Evolutionary conservation across 176 grass and related monocot genomes (phyloP).

Genomic region (Aechmea fasciata): DNA sequence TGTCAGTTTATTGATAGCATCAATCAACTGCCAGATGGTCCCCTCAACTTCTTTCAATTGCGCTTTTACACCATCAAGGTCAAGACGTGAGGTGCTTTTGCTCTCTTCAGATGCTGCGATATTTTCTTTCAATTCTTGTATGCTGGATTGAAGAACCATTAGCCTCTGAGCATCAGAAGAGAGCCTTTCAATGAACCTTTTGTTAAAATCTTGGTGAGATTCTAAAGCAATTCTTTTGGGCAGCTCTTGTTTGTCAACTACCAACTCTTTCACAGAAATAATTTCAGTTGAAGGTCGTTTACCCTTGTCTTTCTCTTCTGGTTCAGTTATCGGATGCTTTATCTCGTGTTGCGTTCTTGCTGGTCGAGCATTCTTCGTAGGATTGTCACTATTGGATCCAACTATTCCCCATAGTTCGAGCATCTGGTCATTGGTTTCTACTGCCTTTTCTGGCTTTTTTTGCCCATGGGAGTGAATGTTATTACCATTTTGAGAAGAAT

Average conservation of each 20-base stretch:
- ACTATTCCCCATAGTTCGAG: conserved; percentile 38
- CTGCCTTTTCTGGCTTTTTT: conserved; percentile 22
- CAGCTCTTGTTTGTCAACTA: conserved; percentile 63
- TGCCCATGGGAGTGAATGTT: conserved; percentile 25
- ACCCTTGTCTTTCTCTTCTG: conserved; percentile 23
- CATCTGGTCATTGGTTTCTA: conserved; percentile 30
- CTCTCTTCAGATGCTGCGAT: conserved; percentile 37
- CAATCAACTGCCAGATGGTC: conserved; percentile 59
- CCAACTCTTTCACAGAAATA: conserved; percentile 62
- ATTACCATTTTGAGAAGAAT: conserved; percentile 26
- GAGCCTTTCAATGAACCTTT: conserved; percentile 56
- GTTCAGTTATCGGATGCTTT: conserved; percentile 27
- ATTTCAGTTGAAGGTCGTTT: conserved; percentile 37
- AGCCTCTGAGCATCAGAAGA: conserved; percentile 61
- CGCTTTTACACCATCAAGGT: conserved; percentile 39
- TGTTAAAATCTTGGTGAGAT: conserved; percentile 63
- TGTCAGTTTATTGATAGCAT: conserved; percentile 61
- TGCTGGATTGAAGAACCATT: conserved; percentile 35
- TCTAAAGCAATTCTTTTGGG: conserved; percentile 20
- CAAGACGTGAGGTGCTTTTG: conserved; percentile 5
- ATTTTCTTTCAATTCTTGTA: conserved; percentile 45
- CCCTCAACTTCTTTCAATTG: conserved; percentile 64
- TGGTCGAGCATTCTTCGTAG: conserved; percentile 14
- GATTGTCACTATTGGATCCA: conserved; percentile 7
- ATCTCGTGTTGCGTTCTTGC: conserved; percentile 19